Evolutionary conservation across 768 basidiomycete genomes (phyloP).

Genomic region (Mycena floridula): DNA sequence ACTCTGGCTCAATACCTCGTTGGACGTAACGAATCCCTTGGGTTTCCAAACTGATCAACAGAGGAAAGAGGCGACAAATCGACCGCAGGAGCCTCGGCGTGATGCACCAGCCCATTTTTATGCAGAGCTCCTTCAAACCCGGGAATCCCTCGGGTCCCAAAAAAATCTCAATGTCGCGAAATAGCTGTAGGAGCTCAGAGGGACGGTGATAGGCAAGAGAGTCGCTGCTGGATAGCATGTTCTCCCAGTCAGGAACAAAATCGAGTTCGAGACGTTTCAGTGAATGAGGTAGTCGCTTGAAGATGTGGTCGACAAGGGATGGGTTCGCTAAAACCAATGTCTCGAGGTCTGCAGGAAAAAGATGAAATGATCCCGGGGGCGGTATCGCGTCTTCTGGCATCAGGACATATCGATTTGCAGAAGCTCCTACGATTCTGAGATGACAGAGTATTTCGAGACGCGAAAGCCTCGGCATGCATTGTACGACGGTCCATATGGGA

Average conservation of each 20-base stretch:
- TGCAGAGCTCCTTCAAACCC: too few species aligned
- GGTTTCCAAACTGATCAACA: neutral
- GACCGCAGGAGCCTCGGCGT: neutral
- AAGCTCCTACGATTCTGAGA: conserved; percentile 2
- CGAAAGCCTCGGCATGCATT: neutral
- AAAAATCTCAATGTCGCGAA: neutral
- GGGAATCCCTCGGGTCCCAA: neutral
- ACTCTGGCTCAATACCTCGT: conserved; percentile 3
- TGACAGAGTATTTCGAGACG: conserved; percentile 3
- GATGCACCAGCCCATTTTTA: conserved; percentile 6
- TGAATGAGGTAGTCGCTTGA: conserved; percentile 1
- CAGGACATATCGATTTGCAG: conserved; percentile 3
- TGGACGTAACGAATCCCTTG: conserved; percentile 6
- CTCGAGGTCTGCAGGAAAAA: conserved; percentile 3
- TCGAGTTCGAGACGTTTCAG: neutral
- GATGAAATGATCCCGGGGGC: neutral
- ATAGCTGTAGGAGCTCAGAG: neutral
- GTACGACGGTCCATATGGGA: conserved; percentile 4
- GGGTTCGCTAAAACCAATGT: conserved; percentile 1
- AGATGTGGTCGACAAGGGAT: conserved; percentile 1
- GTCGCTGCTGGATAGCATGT: conserved; percentile 5
- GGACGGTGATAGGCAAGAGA: conserved; percentile 5
- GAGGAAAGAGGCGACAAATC: conserved; percentile 1
- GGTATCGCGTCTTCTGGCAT: conserved; percentile 1
- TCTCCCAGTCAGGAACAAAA: conserved; percentile 6